Conservation (phyloP, 2,329 filamentous ascomycete genomes). For the Aspergillus sp. region DNA sequence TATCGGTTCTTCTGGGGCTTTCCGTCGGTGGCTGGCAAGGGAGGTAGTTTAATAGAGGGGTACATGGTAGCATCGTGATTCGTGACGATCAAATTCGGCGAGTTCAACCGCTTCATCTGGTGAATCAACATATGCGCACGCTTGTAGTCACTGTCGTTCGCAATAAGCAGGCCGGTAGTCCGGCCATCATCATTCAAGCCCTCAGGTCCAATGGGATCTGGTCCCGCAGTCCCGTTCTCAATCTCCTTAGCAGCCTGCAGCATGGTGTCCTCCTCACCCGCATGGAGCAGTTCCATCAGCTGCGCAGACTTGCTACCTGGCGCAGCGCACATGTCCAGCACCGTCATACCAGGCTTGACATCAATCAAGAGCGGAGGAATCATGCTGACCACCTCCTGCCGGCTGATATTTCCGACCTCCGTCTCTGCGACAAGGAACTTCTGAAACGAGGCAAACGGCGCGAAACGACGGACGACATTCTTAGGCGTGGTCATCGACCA, state of each 20-base stretch:
- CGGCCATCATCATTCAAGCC: conserved; percentile 67
- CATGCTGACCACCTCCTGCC: conserved; percentile 98
- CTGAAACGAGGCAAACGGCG: conserved; percentile 91
- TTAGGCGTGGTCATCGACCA: conserved; percentile 99
- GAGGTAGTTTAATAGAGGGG: conserved; percentile 79
- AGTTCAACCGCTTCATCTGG: conserved; percentile 94
- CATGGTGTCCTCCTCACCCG: conserved; percentile 82
- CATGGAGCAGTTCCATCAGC: conserved; percentile 87
- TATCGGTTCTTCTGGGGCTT: conserved; percentile 57
- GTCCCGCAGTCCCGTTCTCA: conserved; percentile 54
- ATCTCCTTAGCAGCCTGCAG: conserved; percentile 61
- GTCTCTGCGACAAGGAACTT: conserved; percentile 98
- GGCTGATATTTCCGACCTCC: conserved; percentile 91
- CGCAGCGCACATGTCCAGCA: conserved; percentile 92
- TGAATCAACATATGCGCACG: conserved; percentile 95
- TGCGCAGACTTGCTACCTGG: conserved; percentile 96
- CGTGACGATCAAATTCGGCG: conserved; percentile 91
- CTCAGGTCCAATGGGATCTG: conserved; percentile 43
- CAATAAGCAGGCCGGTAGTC: conserved; percentile 83
- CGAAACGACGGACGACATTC: conserved; percentile 87
- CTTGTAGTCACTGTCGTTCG: conserved; percentile 96
- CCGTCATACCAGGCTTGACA: conserved; percentile 81
- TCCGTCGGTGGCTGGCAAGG: conserved; percentile 48
- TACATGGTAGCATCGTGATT: conserved; percentile 97
- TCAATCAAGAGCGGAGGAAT: conserved; percentile 93